Evolutionary conservation across 1,284 basidiomycete species (phyloP), one percentile per base, ranked within the genome.

Genomic region (Naganishia sp.): DNA sequence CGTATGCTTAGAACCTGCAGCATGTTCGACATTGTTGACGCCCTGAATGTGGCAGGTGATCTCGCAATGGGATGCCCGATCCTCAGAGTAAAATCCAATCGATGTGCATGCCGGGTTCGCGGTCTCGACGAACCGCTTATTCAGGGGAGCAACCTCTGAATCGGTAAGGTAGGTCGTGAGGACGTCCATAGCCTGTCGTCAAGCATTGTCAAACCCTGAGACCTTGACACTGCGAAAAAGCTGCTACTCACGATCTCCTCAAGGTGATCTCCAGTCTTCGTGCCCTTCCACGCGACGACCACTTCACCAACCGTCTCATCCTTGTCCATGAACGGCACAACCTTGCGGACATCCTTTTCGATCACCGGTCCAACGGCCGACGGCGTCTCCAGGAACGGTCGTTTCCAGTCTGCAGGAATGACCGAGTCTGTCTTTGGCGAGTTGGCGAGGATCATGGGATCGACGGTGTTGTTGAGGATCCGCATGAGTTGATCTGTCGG

Each of bases 221-320:
- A 5, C 13, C 50, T 52, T 32, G 13, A 15, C 18, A 32, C 25
- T 50, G 4, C 39, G 32, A 41, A 45, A 35, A 45, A 28, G 28
- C 54, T n/a, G 50, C 45, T 18, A 65, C 80, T 67, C 41, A 87
- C 90, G 81, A 90, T 89, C 70, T 87, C 85, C 71, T 89, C 86
- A 64, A 94, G 76, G 76, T 89, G 92, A 68, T 89, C 85, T 65
- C 85, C 86, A 17, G 87, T 86, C 53, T 86, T 76, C 41, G 90
- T 90, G 2, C 95, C 94, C 68, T 90, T 82, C 82, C 88, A 96
- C 23, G 83, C 85, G 65, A 97, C 84, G 52, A 86, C 82, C 7
- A 98, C 76, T 81, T 98, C 94, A 47, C 96, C 95, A 70, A 92
- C 84, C 67, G 89, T 93, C 82, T 99, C 96, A 76, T 99, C 95